Base-by-base conservation (phyloP, 2,329 filamentous ascomycete genomes). In the Neonectria sp. region DNA sequence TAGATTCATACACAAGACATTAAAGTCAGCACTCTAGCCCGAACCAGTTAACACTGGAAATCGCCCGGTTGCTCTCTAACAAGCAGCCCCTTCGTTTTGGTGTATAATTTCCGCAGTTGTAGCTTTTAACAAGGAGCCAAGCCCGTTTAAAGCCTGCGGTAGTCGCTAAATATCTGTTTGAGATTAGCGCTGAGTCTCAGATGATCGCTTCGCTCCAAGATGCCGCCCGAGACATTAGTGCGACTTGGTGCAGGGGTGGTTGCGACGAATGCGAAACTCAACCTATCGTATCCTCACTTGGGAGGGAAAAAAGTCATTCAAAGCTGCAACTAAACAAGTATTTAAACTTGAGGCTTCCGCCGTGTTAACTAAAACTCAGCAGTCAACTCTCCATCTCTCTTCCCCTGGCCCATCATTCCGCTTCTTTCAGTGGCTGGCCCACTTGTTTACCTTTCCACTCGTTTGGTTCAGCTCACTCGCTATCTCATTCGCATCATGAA, bases 171-270 rank as follows among this genome's bases (percentile, higher is more conserved):
- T 4, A 37, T 35, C 33, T 35, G 33, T 67, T 55, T 52, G 40
- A 24, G 55, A 55, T 67, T 67, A 62, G 60, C 60, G 60, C 65
- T 43, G 8, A 13, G 65, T 67, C 59, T 67, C 65, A 64, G 65
- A 60, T 67, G 43, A 17, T 67, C 60, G 65, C 55, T 67, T 67
- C 55, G 65, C 33, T 60, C 31, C 55, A 52, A 64, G 60, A 64
- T 64, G 65, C 29, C 25, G 55, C 55, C 27, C n/a, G 9, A 46
- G 43, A 55, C 58, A 35, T 31, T 56, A 25, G 60, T 67, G 65
- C 62, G 60, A 63, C 60, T 11, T 46, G 8, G 24, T 35, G 48
- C 57, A 57, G 65, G 62, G 60, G 51, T 46, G 2, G 49, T 64
- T 60, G 49, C 60, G 65, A 67, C 65, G 60, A 64, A 56, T 56